These are phyloP conservation scores for Psidium guajava DNA, from an alignment of 345 rosid species.

Conservation along the genomic window DNA sequence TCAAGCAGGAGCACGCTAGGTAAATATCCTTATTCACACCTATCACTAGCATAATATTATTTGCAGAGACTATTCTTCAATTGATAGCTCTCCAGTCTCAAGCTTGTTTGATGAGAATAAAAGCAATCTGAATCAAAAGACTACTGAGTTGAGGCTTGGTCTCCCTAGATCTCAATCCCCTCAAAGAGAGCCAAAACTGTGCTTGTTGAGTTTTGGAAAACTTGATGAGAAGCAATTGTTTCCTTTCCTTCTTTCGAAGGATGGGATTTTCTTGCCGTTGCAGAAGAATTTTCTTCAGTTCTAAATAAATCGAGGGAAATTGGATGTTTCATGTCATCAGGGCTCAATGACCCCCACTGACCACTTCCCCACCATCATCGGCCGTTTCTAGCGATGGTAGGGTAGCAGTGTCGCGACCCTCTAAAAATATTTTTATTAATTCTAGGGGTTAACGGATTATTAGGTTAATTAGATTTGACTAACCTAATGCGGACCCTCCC, in stretches of 20 bases:
- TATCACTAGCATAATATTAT: too few species aligned
- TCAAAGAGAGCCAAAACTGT: conserved; percentile 35
- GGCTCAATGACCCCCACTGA: too few species aligned
- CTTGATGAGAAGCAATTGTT: conserved; percentile 66
- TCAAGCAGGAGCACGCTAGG: too few species aligned
- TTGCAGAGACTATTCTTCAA: conserved; percentile 48
- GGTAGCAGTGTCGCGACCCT: too few species aligned
- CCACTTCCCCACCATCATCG: too few species aligned
- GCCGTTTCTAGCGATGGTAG: too few species aligned
- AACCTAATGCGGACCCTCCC: too few species aligned
- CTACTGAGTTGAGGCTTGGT: conserved; percentile 31
- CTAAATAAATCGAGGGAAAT: conserved; percentile 13
- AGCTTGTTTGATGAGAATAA: conserved; percentile 30
- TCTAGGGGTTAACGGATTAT: too few species aligned
- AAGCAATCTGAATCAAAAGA: conserved; percentile 59
- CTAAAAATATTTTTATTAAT: too few species aligned
- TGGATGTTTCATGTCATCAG: conserved; percentile 9
- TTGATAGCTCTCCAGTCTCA: conserved; percentile 52
- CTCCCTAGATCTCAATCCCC: conserved; percentile 49
- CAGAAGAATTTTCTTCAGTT: conserved; percentile 46
- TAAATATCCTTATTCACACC: too few species aligned
- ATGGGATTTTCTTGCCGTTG: conserved; percentile 27
- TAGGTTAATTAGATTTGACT: too few species aligned
- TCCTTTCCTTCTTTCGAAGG: conserved; percentile 58
- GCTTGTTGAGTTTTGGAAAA: conserved; percentile 33